phyloP scores from a whole-genome alignment of 2,329 filamentous ascomycete genomes.

The Volutella citrinella region DNA sequence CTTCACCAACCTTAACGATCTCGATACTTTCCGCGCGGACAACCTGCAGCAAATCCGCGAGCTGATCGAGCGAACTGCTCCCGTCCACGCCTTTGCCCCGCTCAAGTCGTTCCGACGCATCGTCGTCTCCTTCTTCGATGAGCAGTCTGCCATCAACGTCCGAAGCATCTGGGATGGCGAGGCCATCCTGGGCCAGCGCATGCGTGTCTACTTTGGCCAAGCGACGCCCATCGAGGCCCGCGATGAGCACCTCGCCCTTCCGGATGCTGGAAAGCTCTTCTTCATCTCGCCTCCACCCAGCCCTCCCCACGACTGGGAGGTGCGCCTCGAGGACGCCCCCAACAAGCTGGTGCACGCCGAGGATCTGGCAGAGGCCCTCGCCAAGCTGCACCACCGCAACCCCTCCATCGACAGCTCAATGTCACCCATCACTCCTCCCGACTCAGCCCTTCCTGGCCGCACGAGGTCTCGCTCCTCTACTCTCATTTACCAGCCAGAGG shows the following conservation, averaged over 20 bases:
- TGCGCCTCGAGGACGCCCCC: constrained; percentile 64
- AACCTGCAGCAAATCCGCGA: constrained; percentile 72
- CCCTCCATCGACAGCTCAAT: constrained; percentile 36
- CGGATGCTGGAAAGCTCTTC: constrained; percentile 68
- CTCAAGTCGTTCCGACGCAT: constrained; percentile 82
- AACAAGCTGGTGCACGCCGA: constrained; percentile 69
- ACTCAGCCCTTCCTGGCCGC: constrained; percentile 24
- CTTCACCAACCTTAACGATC: constrained; percentile 74
- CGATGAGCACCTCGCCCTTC: constrained; percentile 61
- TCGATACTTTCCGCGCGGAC: constrained; percentile 69
- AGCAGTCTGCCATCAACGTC: constrained; percentile 67
- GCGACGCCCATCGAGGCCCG: constrained; percentile 53
- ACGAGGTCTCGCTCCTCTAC: constrained; percentile 61
- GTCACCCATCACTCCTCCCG: constrained; percentile 30
- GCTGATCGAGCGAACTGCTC: constrained; percentile 66
- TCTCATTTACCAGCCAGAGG: constrained; percentile 62
- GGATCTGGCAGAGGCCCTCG: constrained; percentile 64
- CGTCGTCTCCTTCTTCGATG: constrained; percentile 72
- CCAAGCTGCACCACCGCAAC: constrained; percentile 54
- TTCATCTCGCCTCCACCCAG: constrained; percentile 69
- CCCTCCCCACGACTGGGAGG: constrained; percentile 68
- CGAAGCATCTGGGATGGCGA: constrained; percentile 73
- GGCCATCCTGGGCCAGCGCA: constrained; percentile 65
- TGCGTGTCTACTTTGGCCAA: constrained; percentile 68
- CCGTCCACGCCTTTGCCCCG: constrained; percentile 74